Evolutionary conservation across 495 filamentous ascomycete genomes (phyloP).

Genomic region (Xylaria sp.): DNA sequence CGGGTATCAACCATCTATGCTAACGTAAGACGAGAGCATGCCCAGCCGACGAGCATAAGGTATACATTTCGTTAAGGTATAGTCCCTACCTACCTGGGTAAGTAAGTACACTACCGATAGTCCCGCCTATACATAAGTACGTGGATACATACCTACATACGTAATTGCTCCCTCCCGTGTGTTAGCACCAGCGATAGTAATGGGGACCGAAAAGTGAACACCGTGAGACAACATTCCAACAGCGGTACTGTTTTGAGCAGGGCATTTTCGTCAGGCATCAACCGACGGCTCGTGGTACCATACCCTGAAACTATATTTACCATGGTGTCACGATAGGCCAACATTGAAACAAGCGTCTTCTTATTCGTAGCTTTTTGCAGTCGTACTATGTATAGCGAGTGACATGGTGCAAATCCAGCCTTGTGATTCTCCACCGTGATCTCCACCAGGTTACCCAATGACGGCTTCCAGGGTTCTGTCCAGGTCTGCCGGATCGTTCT

Average conservation of each 20-base stretch:
- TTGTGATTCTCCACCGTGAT: not conserved
- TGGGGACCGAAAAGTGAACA: not conserved
- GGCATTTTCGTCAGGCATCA: not conserved
- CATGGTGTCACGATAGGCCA: not conserved
- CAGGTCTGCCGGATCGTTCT: not conserved
- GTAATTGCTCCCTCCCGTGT: not conserved
- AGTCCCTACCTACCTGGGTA: too few species aligned
- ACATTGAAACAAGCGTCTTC: not conserved
- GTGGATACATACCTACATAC: too few species aligned
- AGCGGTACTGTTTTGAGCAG: not conserved
- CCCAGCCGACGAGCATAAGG: not conserved
- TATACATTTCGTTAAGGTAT: not conserved
- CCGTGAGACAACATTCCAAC: not conserved
- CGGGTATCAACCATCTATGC: constrained; percentile 5
- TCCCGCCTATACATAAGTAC: too few species aligned
- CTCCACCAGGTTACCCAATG: not conserved
- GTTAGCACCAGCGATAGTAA: not conserved
- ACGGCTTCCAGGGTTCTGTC: not conserved
- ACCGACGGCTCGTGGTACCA: not conserved
- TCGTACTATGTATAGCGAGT: not conserved
- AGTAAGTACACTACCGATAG: not conserved
- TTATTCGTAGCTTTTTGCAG: not conserved
- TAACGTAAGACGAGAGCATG: not conserved
- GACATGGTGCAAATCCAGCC: not conserved
- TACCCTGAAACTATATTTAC: not conserved